Conservation (phyloP, 2,329 filamentous ascomycete species). For the Albifimbria verrucaria region DNA sequence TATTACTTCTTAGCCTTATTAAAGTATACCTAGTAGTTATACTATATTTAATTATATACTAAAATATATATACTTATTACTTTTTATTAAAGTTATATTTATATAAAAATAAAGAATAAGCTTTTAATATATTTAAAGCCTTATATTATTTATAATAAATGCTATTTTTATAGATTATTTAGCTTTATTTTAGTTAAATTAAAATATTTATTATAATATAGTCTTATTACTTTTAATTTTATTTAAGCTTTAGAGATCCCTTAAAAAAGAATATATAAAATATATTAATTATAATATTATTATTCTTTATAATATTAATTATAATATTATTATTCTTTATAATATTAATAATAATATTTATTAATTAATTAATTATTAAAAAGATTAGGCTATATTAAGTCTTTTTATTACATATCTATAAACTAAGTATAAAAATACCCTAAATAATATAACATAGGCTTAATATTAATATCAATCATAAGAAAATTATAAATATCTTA, state of each 20-base stretch:
- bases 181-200: not conserved
- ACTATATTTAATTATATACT: not conserved
- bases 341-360: slow-evolving; percentile 2
- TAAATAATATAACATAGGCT: not conserved
- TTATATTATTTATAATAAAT: too few species aligned
- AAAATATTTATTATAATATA: not conserved
- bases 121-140: too few species aligned
- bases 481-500: not conserved
- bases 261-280: not conserved
- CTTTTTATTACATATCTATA: not conserved
- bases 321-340: not conserved
- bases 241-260: too few species aligned
- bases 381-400: not conserved
- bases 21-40: too few species aligned
- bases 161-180: too few species aligned
- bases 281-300: not conserved
- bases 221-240: too few species aligned
- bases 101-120: not conserved
- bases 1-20: too few species aligned
- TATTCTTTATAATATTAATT: not conserved
- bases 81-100: not conserved
- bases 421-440: not conserved
- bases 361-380: not conserved
- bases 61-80: not conserved
- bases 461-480: too few species aligned